Evolutionary conservation across 2,329 filamentous ascomycete species (phyloP).

Genomic region (Byssothecium circinans): DNA sequence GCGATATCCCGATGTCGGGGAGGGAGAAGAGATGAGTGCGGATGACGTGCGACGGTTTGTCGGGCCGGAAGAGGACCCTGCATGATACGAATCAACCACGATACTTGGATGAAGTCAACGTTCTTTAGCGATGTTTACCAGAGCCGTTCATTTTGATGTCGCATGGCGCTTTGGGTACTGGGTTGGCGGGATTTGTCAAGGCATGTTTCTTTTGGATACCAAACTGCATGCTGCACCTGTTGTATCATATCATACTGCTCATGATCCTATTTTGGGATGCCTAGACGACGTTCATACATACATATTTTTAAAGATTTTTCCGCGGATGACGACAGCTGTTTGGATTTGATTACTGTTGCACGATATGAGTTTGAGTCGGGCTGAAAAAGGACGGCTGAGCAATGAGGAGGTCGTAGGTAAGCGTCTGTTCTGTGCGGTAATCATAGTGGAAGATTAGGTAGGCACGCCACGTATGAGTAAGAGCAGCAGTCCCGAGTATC

Average conservation of each 20-base stretch:
- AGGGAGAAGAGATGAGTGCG: conserved; percentile 45
- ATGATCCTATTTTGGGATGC: not conserved
- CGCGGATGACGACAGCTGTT: too few species aligned
- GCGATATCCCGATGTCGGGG: conserved; percentile 45
- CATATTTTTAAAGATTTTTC: too few species aligned
- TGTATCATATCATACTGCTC: not conserved
- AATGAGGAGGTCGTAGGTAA: too few species aligned
- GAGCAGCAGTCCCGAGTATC: too few species aligned
- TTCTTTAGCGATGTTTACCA: conserved; percentile 7
- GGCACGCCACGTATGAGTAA: too few species aligned
- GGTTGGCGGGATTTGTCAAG: not conserved
- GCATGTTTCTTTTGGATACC: too few species aligned
- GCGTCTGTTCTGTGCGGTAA: not conserved
- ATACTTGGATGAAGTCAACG: conserved; percentile 10
- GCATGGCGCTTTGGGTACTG: conserved; percentile 1
- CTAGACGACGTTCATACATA: too few species aligned
- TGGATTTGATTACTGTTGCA: too few species aligned
- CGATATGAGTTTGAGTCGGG: too few species aligned
- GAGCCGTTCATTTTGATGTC: conserved; percentile 10
- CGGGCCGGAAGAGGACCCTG: conserved; percentile 28
- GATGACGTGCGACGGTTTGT: conserved; percentile 33
- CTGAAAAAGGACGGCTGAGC: too few species aligned
- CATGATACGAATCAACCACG: conserved; percentile 11
- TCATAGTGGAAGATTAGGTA: not conserved
- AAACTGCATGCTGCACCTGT: conserved; percentile 1